Percentiles rank a stretch among this genome's conserved stretches.
phyloP scores from a whole-genome alignment of 2,329 filamentous ascomycete genomes.

The Fusarium nygamai region DNA sequence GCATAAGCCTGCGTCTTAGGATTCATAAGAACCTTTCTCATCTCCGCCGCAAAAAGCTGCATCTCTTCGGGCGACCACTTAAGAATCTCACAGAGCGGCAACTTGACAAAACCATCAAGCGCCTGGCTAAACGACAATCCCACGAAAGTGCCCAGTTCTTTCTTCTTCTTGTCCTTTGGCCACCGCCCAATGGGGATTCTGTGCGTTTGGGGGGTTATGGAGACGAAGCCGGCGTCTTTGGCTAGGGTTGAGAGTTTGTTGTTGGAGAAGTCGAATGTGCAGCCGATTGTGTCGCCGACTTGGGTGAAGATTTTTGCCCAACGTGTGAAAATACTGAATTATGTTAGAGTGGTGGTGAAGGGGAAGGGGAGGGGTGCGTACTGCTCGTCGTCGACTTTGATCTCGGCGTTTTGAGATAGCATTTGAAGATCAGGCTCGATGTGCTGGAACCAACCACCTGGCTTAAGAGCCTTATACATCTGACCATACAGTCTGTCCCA shows the following conservation, averaged over 20 bases:
- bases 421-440: slow-evolving; percentile 41
- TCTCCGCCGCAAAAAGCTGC: slow-evolving; percentile 37
- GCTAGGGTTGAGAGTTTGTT: slow-evolving; percentile 30
- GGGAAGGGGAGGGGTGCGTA: not conserved
- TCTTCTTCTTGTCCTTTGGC: slow-evolving; percentile 36
- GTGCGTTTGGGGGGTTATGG: slow-evolving; percentile 15
- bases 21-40: slow-evolving; percentile 27
- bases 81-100: slow-evolving; percentile 35
- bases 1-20: slow-evolving; percentile 27
- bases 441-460: slow-evolving; percentile 41
- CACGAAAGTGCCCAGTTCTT: slow-evolving; percentile 38
- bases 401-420: slow-evolving; percentile 13
- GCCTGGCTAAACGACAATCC: slow-evolving; percentile 38
- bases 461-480: slow-evolving; percentile 32
- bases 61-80: slow-evolving; percentile 35
- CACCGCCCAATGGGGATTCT: slow-evolving; percentile 34
- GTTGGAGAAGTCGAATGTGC: slow-evolving; percentile 34
- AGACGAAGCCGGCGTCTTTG: slow-evolving; percentile 8
- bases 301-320: slow-evolving; percentile 28
- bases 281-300: slow-evolving; percentile 28
- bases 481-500: slow-evolving; percentile 41
- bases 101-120: slow-evolving; percentile 35
- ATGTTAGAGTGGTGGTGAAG: rapidly evolving
- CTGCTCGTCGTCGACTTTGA: slow-evolving; percentile 27
- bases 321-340: slow-evolving; percentile 22